These are phyloP conservation scores for Sugiyamaella chiloensis DNA, from an alignment of 805 yeast genomes.

Conservation along the genomic window DNA sequence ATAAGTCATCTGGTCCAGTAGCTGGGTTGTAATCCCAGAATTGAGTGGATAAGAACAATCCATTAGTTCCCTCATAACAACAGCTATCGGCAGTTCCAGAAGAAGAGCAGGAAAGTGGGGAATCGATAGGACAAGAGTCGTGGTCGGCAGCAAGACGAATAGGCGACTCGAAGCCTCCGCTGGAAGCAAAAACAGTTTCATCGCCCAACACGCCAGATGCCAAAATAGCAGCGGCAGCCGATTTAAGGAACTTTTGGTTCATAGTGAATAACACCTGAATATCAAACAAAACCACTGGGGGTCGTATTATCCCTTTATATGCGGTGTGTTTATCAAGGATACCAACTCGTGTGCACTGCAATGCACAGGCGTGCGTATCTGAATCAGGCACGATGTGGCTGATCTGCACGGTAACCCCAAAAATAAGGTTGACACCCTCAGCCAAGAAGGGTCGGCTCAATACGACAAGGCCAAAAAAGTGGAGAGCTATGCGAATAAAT, in stretches of 20 bases:
- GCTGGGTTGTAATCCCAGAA: slow-evolving; percentile 88
- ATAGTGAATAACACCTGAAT: too few relatives aligned
- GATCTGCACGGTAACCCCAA: too few relatives aligned
- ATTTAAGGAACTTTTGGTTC: background rate
- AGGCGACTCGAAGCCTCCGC: slow-evolving; percentile 17
- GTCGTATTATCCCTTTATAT: too few relatives aligned
- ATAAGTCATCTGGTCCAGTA: slow-evolving; percentile 64
- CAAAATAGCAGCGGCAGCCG: background rate
- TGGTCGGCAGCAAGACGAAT: slow-evolving; percentile 23
- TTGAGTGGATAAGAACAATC: slow-evolving; percentile 78
- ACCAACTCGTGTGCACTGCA: too few relatives aligned
- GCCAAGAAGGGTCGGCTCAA: too few relatives aligned
- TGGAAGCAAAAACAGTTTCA: slow-evolving; percentile 4
- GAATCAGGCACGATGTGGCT: too few relatives aligned
- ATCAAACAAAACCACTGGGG: too few relatives aligned
- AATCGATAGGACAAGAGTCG: slow-evolving; percentile 31
- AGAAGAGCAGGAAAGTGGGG: slow-evolving; percentile 34
- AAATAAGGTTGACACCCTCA: too few relatives aligned
- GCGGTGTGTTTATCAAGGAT: too few relatives aligned
- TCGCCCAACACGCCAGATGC: background rate
- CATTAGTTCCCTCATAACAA: slow-evolving; percentile 86
- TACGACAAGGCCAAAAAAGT: too few relatives aligned
- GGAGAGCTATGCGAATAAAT: too few relatives aligned
- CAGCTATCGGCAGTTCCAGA: slow-evolving; percentile 49
- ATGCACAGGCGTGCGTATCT: too few relatives aligned